Percentiles rank a stretch among this genome's conserved stretches.
phyloP scores from a whole-genome alignment of 176 grass and related monocot genomes.

The Rhipidocladum racemiflorum region DNA sequence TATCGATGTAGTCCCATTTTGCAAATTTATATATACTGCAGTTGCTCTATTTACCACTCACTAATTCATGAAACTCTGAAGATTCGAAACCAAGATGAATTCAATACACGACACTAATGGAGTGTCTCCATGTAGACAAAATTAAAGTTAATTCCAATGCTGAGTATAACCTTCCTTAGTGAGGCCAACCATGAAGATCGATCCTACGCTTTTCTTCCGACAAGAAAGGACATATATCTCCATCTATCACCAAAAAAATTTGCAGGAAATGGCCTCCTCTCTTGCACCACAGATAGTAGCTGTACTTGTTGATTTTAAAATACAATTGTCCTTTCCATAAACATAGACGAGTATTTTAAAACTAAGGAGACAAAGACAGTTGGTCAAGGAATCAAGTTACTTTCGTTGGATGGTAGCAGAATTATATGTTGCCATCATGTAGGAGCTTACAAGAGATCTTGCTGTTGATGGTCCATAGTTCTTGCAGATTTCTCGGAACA shows the following conservation, averaged over 20 bases:
- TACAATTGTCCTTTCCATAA: conserved; percentile 26
- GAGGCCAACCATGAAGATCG: not conserved
- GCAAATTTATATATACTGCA: not conserved
- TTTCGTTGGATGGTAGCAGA: conserved; percentile 31
- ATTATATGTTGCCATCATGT: not conserved
- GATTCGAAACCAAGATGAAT: not conserved
- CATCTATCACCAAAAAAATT: conserved; percentile 9
- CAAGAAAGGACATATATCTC: conserved; percentile 5
- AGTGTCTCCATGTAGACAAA: not conserved
- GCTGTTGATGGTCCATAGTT: not conserved
- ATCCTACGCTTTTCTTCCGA: conserved; percentile 8
- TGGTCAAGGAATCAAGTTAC: conserved; percentile 37
- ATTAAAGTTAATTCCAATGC: not conserved
- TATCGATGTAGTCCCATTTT: not conserved
- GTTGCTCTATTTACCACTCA: conserved; percentile 13
- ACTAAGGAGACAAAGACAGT: conserved; percentile 36
- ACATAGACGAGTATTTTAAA: conserved; percentile 26
- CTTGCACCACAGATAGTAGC: conserved; percentile 22
- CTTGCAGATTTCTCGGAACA: conserved; percentile 15
- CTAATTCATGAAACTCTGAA: not conserved
- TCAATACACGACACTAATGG: not conserved
- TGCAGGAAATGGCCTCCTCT: conserved; percentile 25
- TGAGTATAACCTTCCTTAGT: conserved; percentile 1
- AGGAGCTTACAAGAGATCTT: conserved; percentile 23
- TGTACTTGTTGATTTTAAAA: conserved; percentile 39